A percentile compares a stretch with the other conserved stretches of the same genome.
Evolutionary conservation across 495 filamentous ascomycete species (phyloP).

Genomic region (Melanomma pulvis-pyrius): DNA sequence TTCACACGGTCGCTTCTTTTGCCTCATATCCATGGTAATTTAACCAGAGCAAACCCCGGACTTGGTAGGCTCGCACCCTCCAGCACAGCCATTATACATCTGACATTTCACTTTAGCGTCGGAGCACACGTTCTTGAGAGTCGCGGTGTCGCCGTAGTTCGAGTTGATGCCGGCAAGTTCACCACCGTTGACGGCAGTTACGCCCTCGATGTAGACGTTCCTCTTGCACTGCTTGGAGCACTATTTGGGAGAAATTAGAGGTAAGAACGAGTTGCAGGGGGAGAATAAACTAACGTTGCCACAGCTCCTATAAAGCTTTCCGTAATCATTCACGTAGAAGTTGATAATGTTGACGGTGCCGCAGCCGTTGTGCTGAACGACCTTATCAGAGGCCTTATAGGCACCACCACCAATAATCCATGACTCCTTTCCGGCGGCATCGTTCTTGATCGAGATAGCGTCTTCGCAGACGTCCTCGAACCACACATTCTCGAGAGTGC

Average conservation of each 20-base stretch:
- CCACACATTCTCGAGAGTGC: conserved; percentile 53
- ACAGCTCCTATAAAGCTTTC: conserved; percentile 36
- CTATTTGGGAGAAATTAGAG: not conserved
- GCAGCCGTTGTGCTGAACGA: conserved; percentile 65
- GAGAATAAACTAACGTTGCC: conserved; percentile 25
- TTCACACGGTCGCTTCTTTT: too few relatives aligned
- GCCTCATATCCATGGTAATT: not conserved
- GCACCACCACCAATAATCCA: conserved; percentile 63
- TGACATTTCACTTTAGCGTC: not conserved
- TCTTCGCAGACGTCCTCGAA: conserved; percentile 48
- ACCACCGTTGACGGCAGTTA: not conserved
- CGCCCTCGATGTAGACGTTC: conserved; percentile 6
- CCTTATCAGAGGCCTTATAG: conserved; percentile 61
- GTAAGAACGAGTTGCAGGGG: not conserved
- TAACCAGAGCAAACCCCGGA: not conserved
- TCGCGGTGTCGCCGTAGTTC: conserved; percentile 1
- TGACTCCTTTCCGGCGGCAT: conserved; percentile 37
- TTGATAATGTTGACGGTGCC: conserved; percentile 53
- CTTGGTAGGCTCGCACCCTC: not conserved
- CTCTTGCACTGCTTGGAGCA: conserved; percentile 1
- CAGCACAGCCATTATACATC: conserved; percentile 1
- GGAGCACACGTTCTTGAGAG: conserved; percentile 3
- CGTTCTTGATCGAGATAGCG: conserved; percentile 49
- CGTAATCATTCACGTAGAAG: conserved; percentile 32
- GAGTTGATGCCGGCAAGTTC: conserved; percentile 1